Percentiles rank a stretch among this genome's conserved stretches.
Evolutionary conservation across 139 green algal genomes (phyloP).

Genomic region (Micractinium sp.): DNA sequence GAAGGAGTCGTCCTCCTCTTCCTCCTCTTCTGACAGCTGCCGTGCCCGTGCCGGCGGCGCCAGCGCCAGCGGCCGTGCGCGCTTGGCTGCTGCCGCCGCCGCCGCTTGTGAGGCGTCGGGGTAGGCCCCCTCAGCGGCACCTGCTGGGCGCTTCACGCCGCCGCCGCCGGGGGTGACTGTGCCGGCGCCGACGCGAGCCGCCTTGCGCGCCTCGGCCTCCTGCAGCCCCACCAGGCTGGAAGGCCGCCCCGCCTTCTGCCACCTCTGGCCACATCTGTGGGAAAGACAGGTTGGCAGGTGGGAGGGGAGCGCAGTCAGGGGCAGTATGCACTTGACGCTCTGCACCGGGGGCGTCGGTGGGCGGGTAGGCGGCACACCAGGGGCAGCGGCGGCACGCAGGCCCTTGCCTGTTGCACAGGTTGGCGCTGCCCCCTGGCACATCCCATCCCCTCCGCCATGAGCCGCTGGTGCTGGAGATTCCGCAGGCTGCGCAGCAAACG

Average conservation of each 20-base stretch:
- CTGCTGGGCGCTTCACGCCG: not conserved
- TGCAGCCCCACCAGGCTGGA: not conserved
- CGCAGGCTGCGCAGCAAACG: not conserved
- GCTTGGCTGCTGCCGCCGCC: not conserved
- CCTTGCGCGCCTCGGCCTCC: not conserved
- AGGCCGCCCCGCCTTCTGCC: slow-evolving; percentile 5
- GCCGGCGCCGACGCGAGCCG: not conserved
- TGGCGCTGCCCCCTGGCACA: not conserved
- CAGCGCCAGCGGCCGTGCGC: not conserved
- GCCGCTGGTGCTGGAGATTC: not conserved
- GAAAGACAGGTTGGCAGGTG: not conserved
- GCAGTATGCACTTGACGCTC: too few relatives aligned
- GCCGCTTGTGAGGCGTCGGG: not conserved
- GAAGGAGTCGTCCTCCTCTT: slow-evolving; percentile 12
- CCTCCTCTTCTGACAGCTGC: not conserved
- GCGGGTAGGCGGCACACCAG: too few relatives aligned
- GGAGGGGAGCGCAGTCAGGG: not conserved
- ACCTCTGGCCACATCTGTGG: slow-evolving; percentile 26
- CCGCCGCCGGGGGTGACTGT: not conserved
- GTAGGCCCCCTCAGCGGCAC: not conserved
- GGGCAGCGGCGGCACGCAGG: too few relatives aligned
- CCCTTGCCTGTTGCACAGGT: not conserved
- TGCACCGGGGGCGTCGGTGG: too few relatives aligned
- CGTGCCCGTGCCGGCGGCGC: not conserved
- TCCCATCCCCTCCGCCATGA: slow-evolving; percentile 12